Evolutionary conservation across 805 yeast genomes (phyloP).

Genomic region (Kodamaea neixiangensis): DNA sequence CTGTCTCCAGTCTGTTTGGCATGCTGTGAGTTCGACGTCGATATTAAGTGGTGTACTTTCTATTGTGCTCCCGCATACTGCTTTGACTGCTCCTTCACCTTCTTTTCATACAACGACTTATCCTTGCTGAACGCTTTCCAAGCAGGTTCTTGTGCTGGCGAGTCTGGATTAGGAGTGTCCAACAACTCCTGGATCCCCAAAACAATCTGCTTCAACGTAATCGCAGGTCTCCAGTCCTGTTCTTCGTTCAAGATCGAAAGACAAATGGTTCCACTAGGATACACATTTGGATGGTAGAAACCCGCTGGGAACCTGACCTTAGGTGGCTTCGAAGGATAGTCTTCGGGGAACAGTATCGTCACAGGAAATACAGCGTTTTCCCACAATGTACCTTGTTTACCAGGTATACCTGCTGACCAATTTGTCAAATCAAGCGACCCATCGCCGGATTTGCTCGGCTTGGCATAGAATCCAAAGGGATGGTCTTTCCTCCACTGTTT

Average conservation of each 20-base stretch:
- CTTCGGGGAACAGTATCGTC: slow-evolving; percentile 79
- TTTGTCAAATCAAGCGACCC: slow-evolving; percentile 81
- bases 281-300: slow-evolving; percentile 95
- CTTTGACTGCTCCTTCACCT: slow-evolving; percentile 79
- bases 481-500: slow-evolving; percentile 98
- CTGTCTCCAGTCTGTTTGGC: no score
- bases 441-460: slow-evolving; percentile 76
- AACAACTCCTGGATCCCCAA: slow-evolving; percentile 91
- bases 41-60: no score
- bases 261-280: slow-evolving; percentile 97
- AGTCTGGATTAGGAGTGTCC: slow-evolving; percentile 87
- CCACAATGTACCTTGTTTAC: slow-evolving; percentile 85
- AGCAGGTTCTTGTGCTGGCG: slow-evolving; percentile 98
- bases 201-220: slow-evolving; percentile 84
- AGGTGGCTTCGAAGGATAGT: slow-evolving; percentile 96
- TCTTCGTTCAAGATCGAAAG: slow-evolving; percentile 89
- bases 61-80: slow-evolving; percentile 51
- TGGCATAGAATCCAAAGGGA: slow-evolving; percentile 96
- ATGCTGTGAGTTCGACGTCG: no score
- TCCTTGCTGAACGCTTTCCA: slow-evolving; percentile 83
- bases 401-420: slow-evolving; percentile 98
- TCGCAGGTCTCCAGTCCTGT: slow-evolving; percentile 98
- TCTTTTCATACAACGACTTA: slow-evolving; percentile 66
- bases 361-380: slow-evolving; percentile 87
- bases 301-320: slow-evolving; percentile 86